A percentile compares a stretch with the other conserved stretches of the same genome.
Evolutionary conservation across 2,329 filamentous ascomycete species (phyloP).

Genomic region (Pyricularia sp.): DNA sequence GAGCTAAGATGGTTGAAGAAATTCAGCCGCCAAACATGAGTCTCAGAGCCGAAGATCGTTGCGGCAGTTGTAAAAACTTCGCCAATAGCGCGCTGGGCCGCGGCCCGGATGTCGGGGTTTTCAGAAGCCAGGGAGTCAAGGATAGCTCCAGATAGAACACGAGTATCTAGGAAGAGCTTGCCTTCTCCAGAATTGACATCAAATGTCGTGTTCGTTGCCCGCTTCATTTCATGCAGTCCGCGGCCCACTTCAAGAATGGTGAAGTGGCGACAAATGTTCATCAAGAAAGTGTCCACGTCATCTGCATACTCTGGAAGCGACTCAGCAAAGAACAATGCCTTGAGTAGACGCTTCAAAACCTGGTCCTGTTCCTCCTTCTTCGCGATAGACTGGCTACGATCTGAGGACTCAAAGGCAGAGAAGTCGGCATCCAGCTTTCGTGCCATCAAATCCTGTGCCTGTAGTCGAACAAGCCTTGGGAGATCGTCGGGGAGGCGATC

Average conservation of each 20-base stretch:
- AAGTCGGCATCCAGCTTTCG: slow-evolving; percentile 60
- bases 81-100: slow-evolving; percentile 65
- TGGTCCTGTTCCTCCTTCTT: slow-evolving; percentile 81
- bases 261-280: slow-evolving; percentile 79
- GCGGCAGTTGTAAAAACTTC: slow-evolving; percentile 65
- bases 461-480: slow-evolving; percentile 67
- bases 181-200: slow-evolving; percentile 80
- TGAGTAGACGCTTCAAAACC: slow-evolving; percentile 73
- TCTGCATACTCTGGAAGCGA: slow-evolving; percentile 70
- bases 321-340: slow-evolving; percentile 74
- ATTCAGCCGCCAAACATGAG: slow-evolving; percentile 59
- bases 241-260: slow-evolving; percentile 79
- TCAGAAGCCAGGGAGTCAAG: slow-evolving; percentile 86
- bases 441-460: slow-evolving; percentile 72
- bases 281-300: slow-evolving; percentile 61
- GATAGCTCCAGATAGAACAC: slow-evolving; percentile 76
- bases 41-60: slow-evolving; percentile 65
- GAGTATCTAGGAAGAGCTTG: slow-evolving; percentile 72
- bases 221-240: slow-evolving; percentile 70
- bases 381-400: slow-evolving; percentile 67
- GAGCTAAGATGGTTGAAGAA: slow-evolving; percentile 77
- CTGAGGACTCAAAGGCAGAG: slow-evolving; percentile 58
- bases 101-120: slow-evolving; percentile 63
- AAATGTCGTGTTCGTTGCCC: slow-evolving; percentile 66
- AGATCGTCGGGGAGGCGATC: slow-evolving; percentile 86